Evolutionary conservation across 192 early-diverging fungal genomes (phyloP).

Genomic region (Podila minutissima): DNA sequence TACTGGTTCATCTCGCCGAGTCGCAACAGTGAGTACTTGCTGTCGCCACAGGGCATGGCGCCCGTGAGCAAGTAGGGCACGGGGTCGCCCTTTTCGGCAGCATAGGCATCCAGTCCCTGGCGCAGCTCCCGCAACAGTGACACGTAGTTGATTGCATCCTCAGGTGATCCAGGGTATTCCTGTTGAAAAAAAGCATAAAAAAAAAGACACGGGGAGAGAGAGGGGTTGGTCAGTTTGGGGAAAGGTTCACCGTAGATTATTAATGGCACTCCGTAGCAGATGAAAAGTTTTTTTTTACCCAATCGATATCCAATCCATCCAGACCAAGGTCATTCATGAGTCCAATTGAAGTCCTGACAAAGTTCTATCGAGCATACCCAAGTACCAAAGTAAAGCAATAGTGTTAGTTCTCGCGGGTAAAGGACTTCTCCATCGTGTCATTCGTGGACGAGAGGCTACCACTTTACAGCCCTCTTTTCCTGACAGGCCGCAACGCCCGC

Average conservation of each 20-base stretch:
- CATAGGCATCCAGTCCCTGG: constrained; percentile 67
- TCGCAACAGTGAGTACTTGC: constrained; percentile 69
- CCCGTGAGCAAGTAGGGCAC: constrained; percentile 70
- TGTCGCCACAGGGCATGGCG: constrained; percentile 72
- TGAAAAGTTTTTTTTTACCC: constrained; percentile 8
- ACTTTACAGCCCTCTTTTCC: constrained; percentile 51
- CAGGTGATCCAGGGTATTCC: constrained; percentile 80
- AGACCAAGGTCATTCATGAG: constrained; percentile 58
- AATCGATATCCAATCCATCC: constrained; percentile 65
- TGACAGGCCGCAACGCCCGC: constrained; percentile 65
- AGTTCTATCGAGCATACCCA: constrained; percentile 35
- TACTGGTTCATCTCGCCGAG: constrained; percentile 70
- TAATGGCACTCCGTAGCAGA: background rate
- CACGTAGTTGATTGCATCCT: constrained; percentile 86
- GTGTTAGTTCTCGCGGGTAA: too few relatives aligned
- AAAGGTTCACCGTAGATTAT: background rate
- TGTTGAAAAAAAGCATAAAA: constrained; percentile 36
- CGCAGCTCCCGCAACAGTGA: constrained; percentile 79
- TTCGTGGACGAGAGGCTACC: background rate
- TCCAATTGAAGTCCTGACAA: constrained; percentile 64
- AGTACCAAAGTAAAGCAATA: background rate
- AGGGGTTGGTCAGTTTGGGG: background rate
- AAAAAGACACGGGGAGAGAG: background rate
- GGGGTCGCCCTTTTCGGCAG: constrained; percentile 35
- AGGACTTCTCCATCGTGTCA: too few relatives aligned